phyloP scores from a whole-genome alignment of 495 filamentous ascomycete species.

The Penicillium soppii region DNA sequence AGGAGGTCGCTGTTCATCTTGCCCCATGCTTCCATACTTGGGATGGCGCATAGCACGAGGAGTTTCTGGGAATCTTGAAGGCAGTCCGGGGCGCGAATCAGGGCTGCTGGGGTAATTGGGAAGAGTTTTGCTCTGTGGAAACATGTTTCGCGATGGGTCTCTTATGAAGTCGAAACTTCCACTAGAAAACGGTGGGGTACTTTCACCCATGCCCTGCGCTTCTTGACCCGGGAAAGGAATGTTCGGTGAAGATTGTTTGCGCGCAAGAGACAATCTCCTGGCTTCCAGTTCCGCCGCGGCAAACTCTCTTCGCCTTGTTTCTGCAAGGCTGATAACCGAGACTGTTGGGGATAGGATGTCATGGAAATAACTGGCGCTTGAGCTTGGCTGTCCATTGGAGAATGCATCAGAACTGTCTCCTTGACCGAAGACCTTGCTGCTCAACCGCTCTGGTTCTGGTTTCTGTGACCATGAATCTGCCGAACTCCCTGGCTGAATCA shows the following conservation, averaged over 20 bases:
- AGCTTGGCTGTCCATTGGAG: conserved; percentile 9
- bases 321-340: conserved; percentile 30
- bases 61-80: conserved; percentile 74
- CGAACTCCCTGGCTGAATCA: conserved; percentile 32
- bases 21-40: conserved; percentile 57
- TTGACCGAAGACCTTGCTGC: conserved; percentile 24
- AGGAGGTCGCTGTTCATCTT: conserved; percentile 55
- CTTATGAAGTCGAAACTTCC: conserved; percentile 45
- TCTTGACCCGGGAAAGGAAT: conserved; percentile 82
- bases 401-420: conserved; percentile 8
- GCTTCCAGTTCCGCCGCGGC: conserved; percentile 87
- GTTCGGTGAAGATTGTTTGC: conserved; percentile 72
- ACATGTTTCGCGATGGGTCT: conserved; percentile 33
- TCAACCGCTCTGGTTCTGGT: conserved; percentile 12
- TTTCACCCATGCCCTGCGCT: conserved; percentile 34
- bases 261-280: conserved; percentile 75
- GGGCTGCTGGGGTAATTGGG: conserved; percentile 47
- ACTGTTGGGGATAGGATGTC: conserved; percentile 24
- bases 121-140: conserved; percentile 41
- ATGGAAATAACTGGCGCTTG: conserved; percentile 19
- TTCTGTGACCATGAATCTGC: not conserved
- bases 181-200: conserved; percentile 29
- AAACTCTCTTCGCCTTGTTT: conserved; percentile 63
- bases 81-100: conserved; percentile 41
- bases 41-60: conserved; percentile 82